Evolutionary conservation across 2,329 filamentous ascomycete species (phyloP), one percentile per base, ranked within the genome.

Genomic region (Alternaria sp.): DNA sequence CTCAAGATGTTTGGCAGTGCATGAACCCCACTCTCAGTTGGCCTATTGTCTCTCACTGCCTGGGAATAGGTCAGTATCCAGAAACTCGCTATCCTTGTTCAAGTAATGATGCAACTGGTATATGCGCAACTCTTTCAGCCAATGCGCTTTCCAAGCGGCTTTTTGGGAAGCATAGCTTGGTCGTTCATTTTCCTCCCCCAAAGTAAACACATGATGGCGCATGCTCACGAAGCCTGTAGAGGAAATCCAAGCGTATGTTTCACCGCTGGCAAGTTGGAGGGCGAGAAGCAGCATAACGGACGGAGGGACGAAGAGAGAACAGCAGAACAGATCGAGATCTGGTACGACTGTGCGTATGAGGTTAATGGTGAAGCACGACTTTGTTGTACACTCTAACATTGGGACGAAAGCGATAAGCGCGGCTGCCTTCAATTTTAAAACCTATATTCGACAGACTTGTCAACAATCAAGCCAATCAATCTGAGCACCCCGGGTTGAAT

Each of bases 1-100:
- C 60, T 60, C 29, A 79, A 39, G 6, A 74, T 80, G 26, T 69
- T 70, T 1, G 79, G 79, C 3, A 81, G 66, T 26, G 78, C 62
- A 14, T 77, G 67, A 0, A 80, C 72, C 2, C 79, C 80, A 50
- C 77, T 79, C 57, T 77, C 71, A 5, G 78, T 59, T 0, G 79
- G 76, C 0, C 72, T 67, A 9, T 72, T 70, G 8, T 72, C 69
- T 21, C 68, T 72, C 6, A 81, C 75, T 4, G 74, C 71, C 48
- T 82, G 80, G 53, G 81, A 81, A 54, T 78, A 81, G 1, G 80
- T 65, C n/a, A 71, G 72, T 5, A 75, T 24, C 54, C 58, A 72
- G 5, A 67, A 62, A 37, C 60, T 67, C 6, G 61, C 63, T 2
- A 60, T 48, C 2, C 68, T 51, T 34, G 63, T 60, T 36, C 61